Conservation (phyloP, 2,329 filamentous ascomycete species). For the Talaromyces amestolkiae region DNA sequence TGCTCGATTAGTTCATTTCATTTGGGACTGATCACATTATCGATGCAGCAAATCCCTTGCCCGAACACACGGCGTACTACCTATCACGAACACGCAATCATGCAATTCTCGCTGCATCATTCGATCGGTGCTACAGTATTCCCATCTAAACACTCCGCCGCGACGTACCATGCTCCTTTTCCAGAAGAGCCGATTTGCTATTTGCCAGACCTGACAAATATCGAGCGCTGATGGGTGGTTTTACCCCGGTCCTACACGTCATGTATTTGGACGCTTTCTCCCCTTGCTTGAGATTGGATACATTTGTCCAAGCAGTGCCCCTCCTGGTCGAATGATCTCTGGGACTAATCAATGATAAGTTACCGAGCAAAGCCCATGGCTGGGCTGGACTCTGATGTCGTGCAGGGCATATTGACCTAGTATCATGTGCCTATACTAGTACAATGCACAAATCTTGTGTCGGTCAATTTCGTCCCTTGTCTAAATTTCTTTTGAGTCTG, state of each 20-base stretch:
- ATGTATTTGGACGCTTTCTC: slow-evolving; percentile 7
- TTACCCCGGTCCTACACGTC: slow-evolving; percentile 3
- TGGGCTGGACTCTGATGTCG: slow-evolving; percentile 9
- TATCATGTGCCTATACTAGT: background rate
- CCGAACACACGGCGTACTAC: background rate
- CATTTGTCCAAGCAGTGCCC: background rate
- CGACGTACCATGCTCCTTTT: background rate
- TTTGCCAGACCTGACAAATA: background rate
- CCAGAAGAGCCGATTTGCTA: background rate
- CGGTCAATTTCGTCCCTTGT: slow-evolving; percentile 7
- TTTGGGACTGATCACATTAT: slow-evolving; percentile 15
- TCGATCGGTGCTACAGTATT: slow-evolving; percentile 1
- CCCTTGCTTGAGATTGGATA: slow-evolving; percentile 7
- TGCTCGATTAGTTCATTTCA: slow-evolving; percentile 6
- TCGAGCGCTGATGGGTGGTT: background rate
- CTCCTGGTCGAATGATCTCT: slow-evolving; percentile 5
- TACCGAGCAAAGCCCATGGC: slow-evolving; percentile 1
- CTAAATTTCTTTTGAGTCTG: background rate
- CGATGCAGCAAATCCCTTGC: slow-evolving; percentile 2
- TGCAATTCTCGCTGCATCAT: background rate
- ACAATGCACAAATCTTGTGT: background rate
- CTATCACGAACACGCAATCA: background rate
- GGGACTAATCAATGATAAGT: background rate
- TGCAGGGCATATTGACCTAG: background rate
- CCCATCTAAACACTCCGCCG: background rate